Evolutionary conservation across 1,284 basidiomycete species (phyloP), one percentile per base, ranked within the genome.

Genomic region (Tilletia walkeri): DNA sequence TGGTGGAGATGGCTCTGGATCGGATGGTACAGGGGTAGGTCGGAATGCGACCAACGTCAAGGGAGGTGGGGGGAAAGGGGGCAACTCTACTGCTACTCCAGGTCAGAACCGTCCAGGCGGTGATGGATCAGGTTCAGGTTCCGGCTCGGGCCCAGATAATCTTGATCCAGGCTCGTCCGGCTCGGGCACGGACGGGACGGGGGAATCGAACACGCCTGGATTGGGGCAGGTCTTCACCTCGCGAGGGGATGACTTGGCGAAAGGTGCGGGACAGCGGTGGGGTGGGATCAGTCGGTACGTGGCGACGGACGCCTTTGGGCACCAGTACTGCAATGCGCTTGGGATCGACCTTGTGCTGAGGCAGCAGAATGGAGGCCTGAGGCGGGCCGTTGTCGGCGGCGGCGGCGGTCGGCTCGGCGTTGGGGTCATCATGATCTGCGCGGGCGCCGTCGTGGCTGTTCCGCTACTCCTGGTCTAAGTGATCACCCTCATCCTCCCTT

Each of bases 261-360:
- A 63, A 20, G 59, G 59, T 3, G 59, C 59, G 6, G 75, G 76
- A 0, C 71, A 73, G 70, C 73, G 80, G 5, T 82, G 73, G 75
- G 82, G 82, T 7, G 82, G 82, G 1, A 75, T 76, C 39, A 71
- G 73, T 39, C 61, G 77, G 10, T 82, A 82, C 47, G 75, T 83
- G 47, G 79, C 82, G 1, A 79, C 79, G 50, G 82, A 83, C 67
- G 76, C 72, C 4, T 83, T 82, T 67, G 82, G 82, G 10, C 79
- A 81, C 49, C 72, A 76, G 4, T 83, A 75, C 63, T 83, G 82
- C 74, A 82, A 82, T 65, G 69, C 79, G 48, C 71, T 83, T 72
- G 79, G 80, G 16, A 76, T 81, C 65, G 81, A 83, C 66, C 71
- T 73, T 41, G 49, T 75, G 36, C 68, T 83, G 47, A 70, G 78